Evolutionary conservation across 306 rosid species (phyloP).

Genomic region (Cucurbita argyrosperma): DNA sequence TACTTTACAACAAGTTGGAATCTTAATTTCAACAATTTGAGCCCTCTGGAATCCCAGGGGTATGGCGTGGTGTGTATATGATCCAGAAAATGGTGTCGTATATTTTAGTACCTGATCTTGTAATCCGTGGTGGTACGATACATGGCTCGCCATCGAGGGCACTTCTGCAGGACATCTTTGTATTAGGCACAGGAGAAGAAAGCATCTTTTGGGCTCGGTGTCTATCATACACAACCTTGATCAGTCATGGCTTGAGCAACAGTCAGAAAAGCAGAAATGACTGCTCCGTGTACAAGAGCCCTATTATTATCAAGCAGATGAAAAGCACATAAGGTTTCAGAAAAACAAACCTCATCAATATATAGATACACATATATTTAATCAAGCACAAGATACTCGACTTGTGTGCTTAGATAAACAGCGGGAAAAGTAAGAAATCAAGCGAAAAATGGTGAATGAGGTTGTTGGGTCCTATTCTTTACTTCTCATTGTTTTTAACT

Average conservation of each 20-base stretch:
- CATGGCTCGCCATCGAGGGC: not conserved
- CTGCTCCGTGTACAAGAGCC: conserved; percentile 83
- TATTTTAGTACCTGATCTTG: not conserved
- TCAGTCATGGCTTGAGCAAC: conserved; percentile 97
- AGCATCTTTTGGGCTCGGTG: conserved; percentile 8
- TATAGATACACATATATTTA: not conserved
- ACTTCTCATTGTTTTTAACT: not conserved
- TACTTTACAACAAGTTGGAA: conserved; percentile 13
- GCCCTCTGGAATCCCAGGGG: not conserved
- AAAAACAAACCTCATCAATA: not conserved
- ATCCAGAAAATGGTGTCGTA: not conserved
- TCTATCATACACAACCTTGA: conserved; percentile 79
- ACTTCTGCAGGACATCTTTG: not conserved
- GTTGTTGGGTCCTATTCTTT: not conserved
- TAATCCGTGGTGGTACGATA: not conserved
- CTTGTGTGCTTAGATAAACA: not conserved
- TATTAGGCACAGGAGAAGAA: not conserved
- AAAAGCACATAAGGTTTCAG: not conserved
- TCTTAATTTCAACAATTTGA: conserved; percentile 13
- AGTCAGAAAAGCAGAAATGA: conserved; percentile 77
- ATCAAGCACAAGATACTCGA: not conserved
- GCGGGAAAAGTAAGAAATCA: not conserved
- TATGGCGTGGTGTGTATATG: not conserved
- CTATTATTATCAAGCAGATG: conserved; percentile 34
- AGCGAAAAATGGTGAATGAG: not conserved